Evolutionary conservation across 441 rosid genomes (phyloP).

Genomic region (Arabidopsis lyrata): DNA sequence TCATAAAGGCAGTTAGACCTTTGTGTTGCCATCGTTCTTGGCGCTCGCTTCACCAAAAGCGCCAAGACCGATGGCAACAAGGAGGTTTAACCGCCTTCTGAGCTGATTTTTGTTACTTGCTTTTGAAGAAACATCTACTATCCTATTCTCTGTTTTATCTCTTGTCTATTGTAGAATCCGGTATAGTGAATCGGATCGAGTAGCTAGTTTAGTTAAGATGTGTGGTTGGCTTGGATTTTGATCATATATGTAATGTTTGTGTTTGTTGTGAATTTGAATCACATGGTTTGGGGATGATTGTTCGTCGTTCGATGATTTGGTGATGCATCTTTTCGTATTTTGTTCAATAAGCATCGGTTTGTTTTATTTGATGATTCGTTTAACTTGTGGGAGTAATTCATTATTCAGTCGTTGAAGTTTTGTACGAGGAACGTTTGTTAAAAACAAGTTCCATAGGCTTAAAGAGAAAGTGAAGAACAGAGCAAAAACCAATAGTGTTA

Average conservation of each 20-base stretch:
- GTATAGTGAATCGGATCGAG: background rate
- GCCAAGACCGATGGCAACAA: background rate
- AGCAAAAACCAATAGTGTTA: slow-evolving; percentile 18
- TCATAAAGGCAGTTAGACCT: background rate
- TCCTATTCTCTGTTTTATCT: background rate
- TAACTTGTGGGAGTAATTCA: background rate
- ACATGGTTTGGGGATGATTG: background rate
- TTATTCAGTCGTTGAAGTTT: slow-evolving; percentile 9
- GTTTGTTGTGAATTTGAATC: slow-evolving; percentile 2
- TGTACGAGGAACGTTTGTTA: slow-evolving; percentile 1
- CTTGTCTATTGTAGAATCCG: background rate
- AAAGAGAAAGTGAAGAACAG: slow-evolving; percentile 12
- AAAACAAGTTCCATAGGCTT: background rate
- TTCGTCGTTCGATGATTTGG: background rate
- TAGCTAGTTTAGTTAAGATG: background rate
- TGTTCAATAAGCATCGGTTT: background rate
- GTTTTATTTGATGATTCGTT: background rate
- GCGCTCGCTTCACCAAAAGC: background rate
- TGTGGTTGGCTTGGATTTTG: slow-evolving; percentile 19
- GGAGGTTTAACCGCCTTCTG: background rate
- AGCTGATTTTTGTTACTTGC: background rate
- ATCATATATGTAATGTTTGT: slow-evolving; percentile 2
- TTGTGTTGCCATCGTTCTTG: background rate
- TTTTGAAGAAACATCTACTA: background rate
- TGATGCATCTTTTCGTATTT: background rate